Evolutionary conservation across 2,329 filamentous ascomycete genomes (phyloP).

Genomic region (Sporothrix humicola): DNA sequence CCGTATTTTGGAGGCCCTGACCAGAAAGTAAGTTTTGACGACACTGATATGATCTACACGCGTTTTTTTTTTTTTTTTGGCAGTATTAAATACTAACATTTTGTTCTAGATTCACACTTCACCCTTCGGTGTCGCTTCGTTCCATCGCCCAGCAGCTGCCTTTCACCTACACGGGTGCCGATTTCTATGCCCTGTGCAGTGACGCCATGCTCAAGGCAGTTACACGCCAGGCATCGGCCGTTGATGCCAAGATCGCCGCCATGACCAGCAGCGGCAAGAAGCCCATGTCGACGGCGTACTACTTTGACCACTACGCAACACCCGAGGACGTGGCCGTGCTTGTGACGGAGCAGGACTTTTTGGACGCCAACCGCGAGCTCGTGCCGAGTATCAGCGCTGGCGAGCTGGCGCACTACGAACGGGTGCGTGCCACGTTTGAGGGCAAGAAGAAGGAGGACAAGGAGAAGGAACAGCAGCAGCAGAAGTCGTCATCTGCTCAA

Average conservation of each 20-base stretch:
- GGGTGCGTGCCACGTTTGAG: conserved; percentile 83
- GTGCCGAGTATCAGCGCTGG: conserved; percentile 93
- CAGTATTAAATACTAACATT: too few species aligned
- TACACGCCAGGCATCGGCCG: conserved; percentile 81
- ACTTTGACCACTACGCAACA: conserved; percentile 90
- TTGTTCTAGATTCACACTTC: conserved; percentile 74
- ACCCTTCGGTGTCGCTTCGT: conserved; percentile 76
- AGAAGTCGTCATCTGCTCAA: conserved; percentile 32
- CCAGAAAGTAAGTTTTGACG: conserved; percentile 74
- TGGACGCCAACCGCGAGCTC: conserved; percentile 79
- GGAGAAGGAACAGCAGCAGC: conserved; percentile 41
- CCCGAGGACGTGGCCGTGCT: conserved; percentile 83
- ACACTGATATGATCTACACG: conserved; percentile 14
- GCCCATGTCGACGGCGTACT: conserved; percentile 83
- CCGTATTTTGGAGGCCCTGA: conserved; percentile 91
- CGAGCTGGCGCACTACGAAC: conserved; percentile 88
- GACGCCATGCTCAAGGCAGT: conserved; percentile 99
- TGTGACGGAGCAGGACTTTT: conserved; percentile 88
- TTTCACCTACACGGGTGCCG: conserved; percentile 96
- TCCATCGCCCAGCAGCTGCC: conserved; percentile 78
- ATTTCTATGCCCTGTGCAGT: conserved; percentile 95
- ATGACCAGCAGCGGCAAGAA: conserved; percentile 60
- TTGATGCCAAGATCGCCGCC: conserved; percentile 80
- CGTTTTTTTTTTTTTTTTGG: too few species aligned
- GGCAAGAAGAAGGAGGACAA: conserved; percentile 57